Conservation (phyloP, 2,329 filamentous ascomycete species). For the Ilyonectria sp. region DNA sequence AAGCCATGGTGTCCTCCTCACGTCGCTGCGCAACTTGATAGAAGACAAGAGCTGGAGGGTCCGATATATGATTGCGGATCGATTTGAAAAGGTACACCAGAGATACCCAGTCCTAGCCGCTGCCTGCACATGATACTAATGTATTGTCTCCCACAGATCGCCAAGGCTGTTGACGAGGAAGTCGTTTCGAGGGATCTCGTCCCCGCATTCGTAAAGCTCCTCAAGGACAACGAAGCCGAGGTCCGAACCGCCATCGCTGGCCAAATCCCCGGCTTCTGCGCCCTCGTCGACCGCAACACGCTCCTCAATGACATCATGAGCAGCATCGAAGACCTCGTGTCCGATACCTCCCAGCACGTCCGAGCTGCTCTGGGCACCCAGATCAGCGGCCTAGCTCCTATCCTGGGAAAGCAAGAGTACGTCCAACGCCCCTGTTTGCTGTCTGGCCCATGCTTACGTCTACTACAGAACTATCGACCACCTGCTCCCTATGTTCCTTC, state of each 20-base stretch:
- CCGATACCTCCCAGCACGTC: conserved; percentile 96
- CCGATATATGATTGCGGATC: conserved; percentile 98
- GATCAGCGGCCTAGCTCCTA: conserved; percentile 96
- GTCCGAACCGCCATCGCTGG: conserved; percentile 97
- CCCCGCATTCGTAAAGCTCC: conserved; percentile 95
- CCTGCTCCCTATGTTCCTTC: conserved; percentile 97
- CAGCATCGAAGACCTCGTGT: conserved; percentile 95
- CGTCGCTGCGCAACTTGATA: conserved; percentile 91
- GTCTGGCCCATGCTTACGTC: conserved; percentile 7
- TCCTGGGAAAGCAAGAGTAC: conserved; percentile 97
- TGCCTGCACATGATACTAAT: conserved; percentile 15
- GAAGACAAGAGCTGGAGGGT: conserved; percentile 99
- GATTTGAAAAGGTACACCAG: conserved; percentile 86
- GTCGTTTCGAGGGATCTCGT: conserved; percentile 95
- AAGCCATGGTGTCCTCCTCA: conserved; percentile 93
- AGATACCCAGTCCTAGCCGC: conserved; percentile 14
- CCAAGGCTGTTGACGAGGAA: conserved; percentile 98
- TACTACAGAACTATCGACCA: conserved; percentile 89
- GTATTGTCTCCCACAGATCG: conserved; percentile 75
- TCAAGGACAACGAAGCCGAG: conserved; percentile 98
- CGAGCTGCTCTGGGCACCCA: conserved; percentile 95
- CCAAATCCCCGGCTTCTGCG: conserved; percentile 98
- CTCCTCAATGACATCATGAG: conserved; percentile 97
- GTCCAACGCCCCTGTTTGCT: conserved; percentile 51
- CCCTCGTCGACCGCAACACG: conserved; percentile 86